phyloP scores from a whole-genome alignment of 2,329 filamentous ascomycete species.

The Alternaria arbusti region DNA sequence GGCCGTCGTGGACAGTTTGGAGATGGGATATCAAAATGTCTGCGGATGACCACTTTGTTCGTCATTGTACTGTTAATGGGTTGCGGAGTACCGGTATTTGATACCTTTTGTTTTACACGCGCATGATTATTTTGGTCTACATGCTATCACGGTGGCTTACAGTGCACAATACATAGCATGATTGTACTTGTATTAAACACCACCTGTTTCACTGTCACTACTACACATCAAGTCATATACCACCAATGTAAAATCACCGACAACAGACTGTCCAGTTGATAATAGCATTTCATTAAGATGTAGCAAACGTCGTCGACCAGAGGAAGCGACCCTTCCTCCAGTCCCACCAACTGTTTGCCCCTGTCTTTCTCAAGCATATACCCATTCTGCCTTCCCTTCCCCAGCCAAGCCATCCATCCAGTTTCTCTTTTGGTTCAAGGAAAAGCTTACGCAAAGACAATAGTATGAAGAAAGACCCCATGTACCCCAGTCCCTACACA shows the following conservation, averaged over 20 bases:
- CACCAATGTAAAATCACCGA: neutral
- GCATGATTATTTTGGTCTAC: neutral
- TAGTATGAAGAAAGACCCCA: neutral
- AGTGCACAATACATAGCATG: neutral
- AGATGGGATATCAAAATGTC: neutral
- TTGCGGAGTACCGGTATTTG: conserved; percentile 8
- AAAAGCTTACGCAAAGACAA: neutral
- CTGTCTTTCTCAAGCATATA: neutral
- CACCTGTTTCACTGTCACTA: neutral
- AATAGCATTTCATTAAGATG: neutral
- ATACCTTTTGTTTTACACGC: conserved; percentile 14
- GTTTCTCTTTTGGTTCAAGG: neutral
- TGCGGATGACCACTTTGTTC: neutral
- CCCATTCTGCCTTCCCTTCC: neutral
- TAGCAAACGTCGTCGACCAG: neutral
- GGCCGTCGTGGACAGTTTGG: neutral
- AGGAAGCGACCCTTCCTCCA: neutral
- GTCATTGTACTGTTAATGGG: neutral
- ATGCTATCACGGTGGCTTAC: neutral
- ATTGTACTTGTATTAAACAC: neutral
- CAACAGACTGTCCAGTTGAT: neutral
- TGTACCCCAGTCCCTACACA: neutral
- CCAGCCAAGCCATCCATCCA: neutral
- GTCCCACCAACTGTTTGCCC: neutral
- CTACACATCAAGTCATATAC: neutral